Evolutionary conservation across 495 filamentous ascomycete species (phyloP).

Genomic region (Aspergillus leporis): DNA sequence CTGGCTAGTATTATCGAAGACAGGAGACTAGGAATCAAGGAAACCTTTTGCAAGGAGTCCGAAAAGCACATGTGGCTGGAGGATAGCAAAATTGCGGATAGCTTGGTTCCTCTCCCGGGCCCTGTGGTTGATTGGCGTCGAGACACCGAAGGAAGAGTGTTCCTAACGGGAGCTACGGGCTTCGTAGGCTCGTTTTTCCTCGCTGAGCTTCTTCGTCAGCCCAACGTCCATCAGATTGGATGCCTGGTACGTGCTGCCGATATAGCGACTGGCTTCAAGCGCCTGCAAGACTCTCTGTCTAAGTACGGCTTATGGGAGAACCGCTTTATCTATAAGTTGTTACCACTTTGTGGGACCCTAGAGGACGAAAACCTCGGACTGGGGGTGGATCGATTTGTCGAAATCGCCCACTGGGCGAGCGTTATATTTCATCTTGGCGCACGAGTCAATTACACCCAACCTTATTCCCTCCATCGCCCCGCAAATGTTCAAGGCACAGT

Average conservation of each 20-base stretch:
- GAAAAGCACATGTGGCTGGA: not conserved
- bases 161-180: conserved; percentile 11
- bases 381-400: conserved; percentile 5
- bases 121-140: not conserved
- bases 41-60: not conserved
- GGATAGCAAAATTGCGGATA: not conserved
- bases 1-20: not conserved
- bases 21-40: not conserved
- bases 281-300: not conserved
- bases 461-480: conserved; percentile 19
- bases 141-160: conserved; percentile 1
- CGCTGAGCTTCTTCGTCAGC: not conserved
- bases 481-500: conserved; percentile 21
- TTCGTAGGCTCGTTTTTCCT: conserved; percentile 6
- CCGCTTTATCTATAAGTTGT: not conserved
- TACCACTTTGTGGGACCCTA: not conserved
- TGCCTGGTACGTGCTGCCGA: conserved; percentile 3
- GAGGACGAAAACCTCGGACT: not conserved
- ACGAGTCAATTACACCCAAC: conserved; percentile 22
- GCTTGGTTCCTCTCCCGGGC: not conserved
- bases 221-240: not conserved
- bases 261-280: not conserved
- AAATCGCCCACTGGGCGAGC: conserved; percentile 24
- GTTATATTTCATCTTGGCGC: conserved; percentile 24
- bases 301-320: conserved; percentile 3